A percentile compares a stretch with the other conserved stretches of the same genome.
phyloP scores from a whole-genome alignment of 2,329 filamentous ascomycete genomes.

The Calonectria pseudoturangicola region DNA sequence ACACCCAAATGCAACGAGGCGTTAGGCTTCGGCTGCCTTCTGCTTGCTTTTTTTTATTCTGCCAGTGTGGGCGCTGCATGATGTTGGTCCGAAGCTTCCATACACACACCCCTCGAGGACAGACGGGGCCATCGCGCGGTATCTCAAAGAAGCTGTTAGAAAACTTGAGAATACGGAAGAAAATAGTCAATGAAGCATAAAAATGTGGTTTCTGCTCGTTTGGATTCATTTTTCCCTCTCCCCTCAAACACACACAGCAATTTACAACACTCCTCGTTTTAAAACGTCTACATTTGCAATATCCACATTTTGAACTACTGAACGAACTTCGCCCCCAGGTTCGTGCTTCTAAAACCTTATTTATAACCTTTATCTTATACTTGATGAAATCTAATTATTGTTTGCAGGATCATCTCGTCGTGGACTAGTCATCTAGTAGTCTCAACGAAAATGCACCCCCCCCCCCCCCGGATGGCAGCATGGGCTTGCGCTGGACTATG shows the following conservation, averaged over 20 bases:
- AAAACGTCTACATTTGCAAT: too few species aligned
- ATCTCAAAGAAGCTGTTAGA: not conserved
- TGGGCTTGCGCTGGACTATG: too few species aligned
- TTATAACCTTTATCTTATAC: too few species aligned
- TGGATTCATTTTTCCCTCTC: not conserved
- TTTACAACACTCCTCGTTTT: too few species aligned
- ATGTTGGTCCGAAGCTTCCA: not conserved
- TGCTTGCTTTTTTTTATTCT: conserved; percentile 27
- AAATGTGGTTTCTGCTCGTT: not conserved
- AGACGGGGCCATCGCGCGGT: not conserved
- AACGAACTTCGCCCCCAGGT: too few species aligned
- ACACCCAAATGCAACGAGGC: conserved; percentile 36
- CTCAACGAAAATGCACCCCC: not conserved
- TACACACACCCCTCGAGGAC: not conserved
- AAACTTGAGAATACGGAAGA: not conserved
- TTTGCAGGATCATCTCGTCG: too few species aligned
- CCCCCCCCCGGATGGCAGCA: too few species aligned
- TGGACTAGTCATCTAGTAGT: not conserved
- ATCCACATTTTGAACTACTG: too few species aligned
- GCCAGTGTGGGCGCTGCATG: conserved; percentile 22
- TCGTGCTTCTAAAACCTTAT: too few species aligned
- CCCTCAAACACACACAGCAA: not conserved
- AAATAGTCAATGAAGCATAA: not conserved
- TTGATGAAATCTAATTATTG: too few species aligned
- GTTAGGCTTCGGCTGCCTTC: conserved; percentile 34